Conservation (phyloP, 495 filamentous ascomycete species). For the Aspergillus nanangensis region DNA sequence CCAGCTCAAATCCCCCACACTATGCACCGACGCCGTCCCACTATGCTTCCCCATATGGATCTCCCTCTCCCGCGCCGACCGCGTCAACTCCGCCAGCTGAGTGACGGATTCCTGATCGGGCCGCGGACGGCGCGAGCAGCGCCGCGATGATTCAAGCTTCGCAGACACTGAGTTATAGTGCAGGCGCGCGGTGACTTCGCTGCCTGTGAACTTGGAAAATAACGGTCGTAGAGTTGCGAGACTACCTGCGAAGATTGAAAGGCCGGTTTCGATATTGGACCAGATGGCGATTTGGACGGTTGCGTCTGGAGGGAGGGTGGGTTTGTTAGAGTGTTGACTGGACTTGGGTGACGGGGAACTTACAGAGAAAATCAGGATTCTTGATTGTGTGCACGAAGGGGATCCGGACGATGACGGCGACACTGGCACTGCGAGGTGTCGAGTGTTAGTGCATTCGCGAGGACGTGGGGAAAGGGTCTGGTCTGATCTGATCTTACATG, state of each 20-base stretch:
- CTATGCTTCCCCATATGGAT: not conserved
- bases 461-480: not conserved
- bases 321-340: not conserved
- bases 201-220: slow-evolving; percentile 11
- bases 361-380: slow-evolving; percentile 17
- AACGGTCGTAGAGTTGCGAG: slow-evolving; percentile 24
- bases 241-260: slow-evolving; percentile 23
- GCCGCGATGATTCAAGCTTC: not conserved
- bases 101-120: not conserved
- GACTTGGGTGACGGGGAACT: not conserved
- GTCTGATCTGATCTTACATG: slow-evolving; percentile 16
- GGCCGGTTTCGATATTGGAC: slow-evolving; percentile 19
- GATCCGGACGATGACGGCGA: slow-evolving; percentile 18
- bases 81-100: not conserved
- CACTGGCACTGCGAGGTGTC: slow-evolving; percentile 8
- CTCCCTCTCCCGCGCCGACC: not conserved
- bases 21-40: not conserved
- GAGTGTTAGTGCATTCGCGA: not conserved
- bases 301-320: not conserved
- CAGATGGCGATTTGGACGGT: slow-evolving; percentile 18
- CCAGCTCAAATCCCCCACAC: not conserved
- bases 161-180: slow-evolving; percentile 1
- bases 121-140: not conserved
- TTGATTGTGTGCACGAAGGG: slow-evolving; percentile 12
- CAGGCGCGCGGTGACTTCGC: not conserved